phyloP scores from a whole-genome alignment of 2,329 filamentous ascomycete species.

The Geosmithia putterillii region DNA sequence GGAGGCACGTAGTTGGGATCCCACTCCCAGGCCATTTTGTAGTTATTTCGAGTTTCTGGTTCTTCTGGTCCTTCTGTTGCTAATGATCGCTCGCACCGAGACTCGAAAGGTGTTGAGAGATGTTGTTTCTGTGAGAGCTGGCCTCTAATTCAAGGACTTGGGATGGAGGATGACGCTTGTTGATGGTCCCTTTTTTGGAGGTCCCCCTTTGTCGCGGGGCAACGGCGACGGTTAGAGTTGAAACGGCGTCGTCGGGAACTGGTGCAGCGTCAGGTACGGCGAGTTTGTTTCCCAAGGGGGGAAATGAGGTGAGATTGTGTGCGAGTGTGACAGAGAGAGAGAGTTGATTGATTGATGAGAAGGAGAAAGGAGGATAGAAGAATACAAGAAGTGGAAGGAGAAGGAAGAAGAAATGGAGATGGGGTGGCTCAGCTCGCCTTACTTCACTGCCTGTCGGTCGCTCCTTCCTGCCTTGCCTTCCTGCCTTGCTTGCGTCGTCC shows the following conservation, averaged over 20 bases:
- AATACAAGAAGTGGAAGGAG: too few species aligned
- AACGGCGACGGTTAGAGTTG: background rate
- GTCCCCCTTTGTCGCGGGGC: background rate
- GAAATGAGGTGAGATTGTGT: too few species aligned
- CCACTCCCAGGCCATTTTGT: conserved; percentile 34
- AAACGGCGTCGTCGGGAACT: background rate
- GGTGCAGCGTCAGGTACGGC: background rate
- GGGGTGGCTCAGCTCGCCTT: too few species aligned
- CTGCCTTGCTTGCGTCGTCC: too few species aligned
- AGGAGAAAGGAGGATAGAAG: too few species aligned
- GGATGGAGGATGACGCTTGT: background rate
- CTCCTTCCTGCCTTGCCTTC: too few species aligned
- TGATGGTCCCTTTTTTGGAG: background rate
- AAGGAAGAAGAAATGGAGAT: too few species aligned
- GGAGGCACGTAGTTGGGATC: conserved; percentile 40
- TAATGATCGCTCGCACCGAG: background rate
- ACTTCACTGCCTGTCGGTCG: too few species aligned
- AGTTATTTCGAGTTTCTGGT: too few species aligned
- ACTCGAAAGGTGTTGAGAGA: background rate
- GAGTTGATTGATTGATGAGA: too few species aligned
- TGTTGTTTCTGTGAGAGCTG: background rate
- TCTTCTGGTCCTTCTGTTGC: background rate
- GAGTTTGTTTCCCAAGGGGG: too few species aligned
- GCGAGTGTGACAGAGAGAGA: too few species aligned
- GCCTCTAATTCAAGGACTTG: background rate